These are phyloP conservation scores for Ceratocystis papillata DNA, from an alignment of 2,329 filamentous ascomycete genomes.

Conservation along the genomic window DNA sequence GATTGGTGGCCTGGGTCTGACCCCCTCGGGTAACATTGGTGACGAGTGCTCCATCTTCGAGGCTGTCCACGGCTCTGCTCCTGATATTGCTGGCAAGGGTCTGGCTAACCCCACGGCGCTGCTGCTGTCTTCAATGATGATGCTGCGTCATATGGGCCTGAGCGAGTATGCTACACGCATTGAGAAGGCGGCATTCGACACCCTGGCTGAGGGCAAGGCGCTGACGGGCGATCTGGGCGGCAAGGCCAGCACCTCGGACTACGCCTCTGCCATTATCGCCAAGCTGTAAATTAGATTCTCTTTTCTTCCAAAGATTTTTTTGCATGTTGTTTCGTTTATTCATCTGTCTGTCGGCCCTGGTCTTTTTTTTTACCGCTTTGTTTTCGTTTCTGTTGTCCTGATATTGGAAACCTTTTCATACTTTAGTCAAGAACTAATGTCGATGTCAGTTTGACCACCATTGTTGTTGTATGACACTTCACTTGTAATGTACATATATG, in stretches of 20 bases:
- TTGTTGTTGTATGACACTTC: too few species aligned
- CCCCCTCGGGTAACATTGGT: constrained; percentile 95
- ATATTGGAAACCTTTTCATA: too few species aligned
- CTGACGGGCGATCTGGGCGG: constrained; percentile 94
- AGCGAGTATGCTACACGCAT: constrained; percentile 75
- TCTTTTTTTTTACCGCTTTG: not conserved
- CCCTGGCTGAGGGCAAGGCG: constrained; percentile 87
- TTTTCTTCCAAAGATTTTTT: not conserved
- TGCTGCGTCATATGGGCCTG: constrained; percentile 97
- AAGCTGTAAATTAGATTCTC: constrained; percentile 42
- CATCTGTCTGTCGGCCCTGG: not conserved
- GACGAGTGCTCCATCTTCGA: constrained; percentile 99
- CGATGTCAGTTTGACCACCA: too few species aligned
- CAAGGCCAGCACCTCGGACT: constrained; percentile 92
- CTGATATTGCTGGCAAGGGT: constrained; percentile 90
- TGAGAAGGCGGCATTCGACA: constrained; percentile 90
- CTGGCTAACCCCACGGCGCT: constrained; percentile 96
- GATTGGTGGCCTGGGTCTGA: constrained; percentile 93
- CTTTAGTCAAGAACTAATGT: too few species aligned
- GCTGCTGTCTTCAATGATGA: constrained; percentile 95
- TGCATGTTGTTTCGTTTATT: constrained; percentile 6
- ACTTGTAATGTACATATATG: too few species aligned
- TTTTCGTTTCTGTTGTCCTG: too few species aligned
- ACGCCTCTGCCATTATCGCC: constrained; percentile 78
- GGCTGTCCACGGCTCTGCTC: constrained; percentile 93